Evolutionary conservation across 495 filamentous ascomycete species (phyloP).

Genomic region (Baudoinia panamericana): DNA sequence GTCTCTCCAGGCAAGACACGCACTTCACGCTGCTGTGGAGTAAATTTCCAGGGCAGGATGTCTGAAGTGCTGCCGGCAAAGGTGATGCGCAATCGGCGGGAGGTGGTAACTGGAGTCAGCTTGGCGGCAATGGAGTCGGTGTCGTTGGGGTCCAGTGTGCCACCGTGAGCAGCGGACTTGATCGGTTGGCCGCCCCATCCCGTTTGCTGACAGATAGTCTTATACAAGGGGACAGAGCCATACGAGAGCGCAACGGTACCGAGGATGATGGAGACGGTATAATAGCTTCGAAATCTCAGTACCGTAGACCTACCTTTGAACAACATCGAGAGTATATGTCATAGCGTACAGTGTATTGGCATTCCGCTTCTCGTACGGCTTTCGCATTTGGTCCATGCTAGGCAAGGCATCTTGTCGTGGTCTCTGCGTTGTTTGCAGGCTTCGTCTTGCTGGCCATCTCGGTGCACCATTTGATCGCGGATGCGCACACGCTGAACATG

Average conservation of each 20-base stretch:
- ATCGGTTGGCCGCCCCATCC: slow-evolving; percentile 92
- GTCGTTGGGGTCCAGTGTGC: slow-evolving; percentile 31
- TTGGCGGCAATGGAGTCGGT: slow-evolving; percentile 50
- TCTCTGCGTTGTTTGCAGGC: slow-evolving; percentile 22
- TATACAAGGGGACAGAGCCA: slow-evolving; percentile 93
- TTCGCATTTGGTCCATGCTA: slow-evolving; percentile 42
- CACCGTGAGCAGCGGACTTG: slow-evolving; percentile 57
- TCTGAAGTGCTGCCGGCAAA: slow-evolving; percentile 93
- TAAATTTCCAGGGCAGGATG: slow-evolving; percentile 93
- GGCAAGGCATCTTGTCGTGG: slow-evolving; percentile 26
- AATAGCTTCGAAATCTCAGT: too few species aligned
- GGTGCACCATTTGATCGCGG: neutral
- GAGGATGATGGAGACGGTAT: slow-evolving; percentile 71
- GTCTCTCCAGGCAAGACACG: slow-evolving; percentile 92
- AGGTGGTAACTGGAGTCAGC: slow-evolving; percentile 64
- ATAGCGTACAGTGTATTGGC: slow-evolving; percentile 40
- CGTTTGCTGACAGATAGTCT: slow-evolving; percentile 96
- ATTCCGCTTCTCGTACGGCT: slow-evolving; percentile 46
- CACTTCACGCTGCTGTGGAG: slow-evolving; percentile 92
- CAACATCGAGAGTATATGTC: slow-evolving; percentile 26
- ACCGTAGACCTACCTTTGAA: too few species aligned
- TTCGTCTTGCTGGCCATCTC: slow-evolving; percentile 8
- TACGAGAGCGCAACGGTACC: slow-evolving; percentile 88
- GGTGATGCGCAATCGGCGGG: slow-evolving; percentile 82
- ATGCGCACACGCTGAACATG: slow-evolving; percentile 9